Base-by-base conservation (phyloP, 257 asterid species). In the Solanum phureja region DNA sequence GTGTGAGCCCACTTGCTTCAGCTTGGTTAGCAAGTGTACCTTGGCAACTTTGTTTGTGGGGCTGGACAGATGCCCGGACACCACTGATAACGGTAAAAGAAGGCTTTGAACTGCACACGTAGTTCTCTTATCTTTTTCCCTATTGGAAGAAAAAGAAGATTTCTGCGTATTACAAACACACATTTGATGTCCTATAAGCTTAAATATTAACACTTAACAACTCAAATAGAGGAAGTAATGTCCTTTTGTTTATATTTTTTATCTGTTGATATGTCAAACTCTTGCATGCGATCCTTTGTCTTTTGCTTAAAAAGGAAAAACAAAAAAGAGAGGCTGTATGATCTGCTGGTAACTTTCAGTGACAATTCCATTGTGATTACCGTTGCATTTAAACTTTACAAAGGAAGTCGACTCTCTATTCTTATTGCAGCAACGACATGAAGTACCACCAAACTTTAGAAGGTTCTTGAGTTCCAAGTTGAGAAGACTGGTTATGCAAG, bases 401-500 rank as follows among this genome's bases (percentile, higher is more conserved):
- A 81, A 16, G 85, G 68, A 46, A 27, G 66, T 27, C 3, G 69
- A 31, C 69, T 82, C 69, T 75, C 73, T 38, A 37, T 58, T 73
- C 79, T 73, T 44, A 21, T 40, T 84, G 90, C 94, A 93, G 95
- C 86, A 83, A 88, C 90, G 87, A 84, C 88, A 89, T 27, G 90
- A 90, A 72, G 91, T 92, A 86, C 92, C 92, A 27, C 89, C 62
- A 38, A 88, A 89, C 44, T 91, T 91, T 83, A 91, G 91, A 90
- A 93, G 90, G 91, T 37, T 86, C 58, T 83, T 94, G 87, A 86
- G 90, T 84, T 40, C 92, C 16, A 93, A 89, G 92, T 85, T 94
- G 90, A 86, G 92, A 87, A 92, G 87, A 88, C 93, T 93, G 38
- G 91, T 92, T 64, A 27, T 68, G 82, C 92, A 91, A 89, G 95